A percentile compares a stretch with the other conserved stretches of the same genome.
phyloP scores from a whole-genome alignment of 2,329 filamentous ascomycete genomes.

The Aspergillus udagawae region DNA sequence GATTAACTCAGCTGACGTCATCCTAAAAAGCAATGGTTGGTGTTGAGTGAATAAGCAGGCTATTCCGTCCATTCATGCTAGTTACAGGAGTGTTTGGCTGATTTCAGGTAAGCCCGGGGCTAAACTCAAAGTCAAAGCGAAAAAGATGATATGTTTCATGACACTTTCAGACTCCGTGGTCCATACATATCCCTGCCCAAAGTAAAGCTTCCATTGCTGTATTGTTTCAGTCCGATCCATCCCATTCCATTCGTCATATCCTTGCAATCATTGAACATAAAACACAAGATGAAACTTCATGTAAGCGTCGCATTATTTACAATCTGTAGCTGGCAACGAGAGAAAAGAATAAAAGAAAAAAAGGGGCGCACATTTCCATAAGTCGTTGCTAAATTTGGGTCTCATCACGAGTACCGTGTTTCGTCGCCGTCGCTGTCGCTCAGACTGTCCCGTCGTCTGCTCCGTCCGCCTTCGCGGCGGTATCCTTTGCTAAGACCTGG shows the following conservation, averaged over 20 bases:
- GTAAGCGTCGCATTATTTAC: neutral
- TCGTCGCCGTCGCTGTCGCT: slow-evolving; percentile 50
- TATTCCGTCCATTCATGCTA: no score
- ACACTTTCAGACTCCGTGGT: neutral
- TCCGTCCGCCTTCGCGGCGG: slow-evolving; percentile 33
- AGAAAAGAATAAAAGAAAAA: neutral
- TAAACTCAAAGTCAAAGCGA: no score
- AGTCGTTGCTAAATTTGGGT: neutral
- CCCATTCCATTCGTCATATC: neutral
- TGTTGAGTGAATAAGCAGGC: no score
- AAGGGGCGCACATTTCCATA: neutral
- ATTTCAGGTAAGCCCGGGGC: no score
- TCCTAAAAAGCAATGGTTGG: no score
- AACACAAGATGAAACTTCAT: neutral
- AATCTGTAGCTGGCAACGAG: neutral
- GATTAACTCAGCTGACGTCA: neutral
- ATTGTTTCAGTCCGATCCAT: neutral
- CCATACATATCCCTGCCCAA: neutral
- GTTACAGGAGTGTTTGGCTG: no score
- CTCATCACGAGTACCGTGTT: slow-evolving; percentile 25
- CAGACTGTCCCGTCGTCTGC: slow-evolving; percentile 49
- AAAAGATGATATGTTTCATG: neutral
- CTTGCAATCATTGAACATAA: neutral
- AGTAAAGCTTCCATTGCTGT: neutral
- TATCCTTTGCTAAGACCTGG: slow-evolving; percentile 49